Evolutionary conservation across 495 filamentous ascomycete species (phyloP), one percentile per base, ranked within the genome.

Genomic region (Cladorrhinum samala): DNA sequence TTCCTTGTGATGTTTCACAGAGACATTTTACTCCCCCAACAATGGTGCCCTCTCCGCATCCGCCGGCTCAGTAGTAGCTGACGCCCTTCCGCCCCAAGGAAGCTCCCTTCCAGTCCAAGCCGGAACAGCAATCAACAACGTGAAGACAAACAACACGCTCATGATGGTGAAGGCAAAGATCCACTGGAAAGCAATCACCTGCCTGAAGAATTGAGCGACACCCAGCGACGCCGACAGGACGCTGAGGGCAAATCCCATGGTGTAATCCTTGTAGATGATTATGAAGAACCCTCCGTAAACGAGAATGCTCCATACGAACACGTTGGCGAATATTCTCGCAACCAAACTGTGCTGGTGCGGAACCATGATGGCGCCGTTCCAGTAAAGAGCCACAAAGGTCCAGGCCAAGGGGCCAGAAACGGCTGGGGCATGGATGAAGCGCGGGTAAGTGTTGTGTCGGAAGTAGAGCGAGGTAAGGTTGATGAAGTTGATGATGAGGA

Each of bases 161-260:
- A 91, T 91, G 66, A 94, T 85, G 55, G 81, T 75, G 60, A 94
- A 91, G 25, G 89, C 88, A 64, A 94, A 95, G 67, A 91, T 90
- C 91, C 88, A 94, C 72, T 96, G 90, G 50, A 93, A 70, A 1
- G 86, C 83, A 54, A 91, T 76, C 37, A 82, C 63, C 67, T 87
- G 83, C 61, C 78, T 75, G 37, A 80, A 67, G 68, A 93, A 79
- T 65, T 95, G 89, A 14, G 78, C 77, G 14, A 94, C 80, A 9
- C 87, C 89, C 45, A 94, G 77, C 9, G 86, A 84, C 9, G 88
- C 81, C 2, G 80, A 74, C 46, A 96, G 72, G 24, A 90, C 74
- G 61, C 83, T 85, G 46, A 93, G 76, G 45, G 78, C 78, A 61
- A 92, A 88, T 0, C 90, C 91, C 61, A 95, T 79, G 20, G 87